Conservation (phyloP, 1,284 basidiomycete species). For the Cutaneotrichosporon dermatis region DNA sequence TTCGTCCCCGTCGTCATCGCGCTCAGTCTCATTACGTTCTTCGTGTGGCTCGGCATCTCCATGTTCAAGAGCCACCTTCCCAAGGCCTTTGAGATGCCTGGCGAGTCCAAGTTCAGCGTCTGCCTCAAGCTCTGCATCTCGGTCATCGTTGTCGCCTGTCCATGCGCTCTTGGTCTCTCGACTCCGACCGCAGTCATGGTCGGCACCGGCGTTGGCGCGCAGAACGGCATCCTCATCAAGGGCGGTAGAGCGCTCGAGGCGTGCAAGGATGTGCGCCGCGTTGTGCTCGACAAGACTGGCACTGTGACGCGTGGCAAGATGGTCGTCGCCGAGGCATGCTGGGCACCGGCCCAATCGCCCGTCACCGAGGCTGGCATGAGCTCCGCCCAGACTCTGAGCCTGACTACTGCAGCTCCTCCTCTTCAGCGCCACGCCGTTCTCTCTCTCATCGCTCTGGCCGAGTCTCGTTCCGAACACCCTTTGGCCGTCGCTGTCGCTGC, state of each 20-base stretch:
- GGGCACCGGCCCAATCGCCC: slow-evolving; percentile 56
- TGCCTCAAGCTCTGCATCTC: slow-evolving; percentile 97
- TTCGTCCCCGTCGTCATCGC: slow-evolving; percentile 91
- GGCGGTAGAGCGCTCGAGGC: slow-evolving; percentile 92
- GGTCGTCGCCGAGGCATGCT: slow-evolving; percentile 66
- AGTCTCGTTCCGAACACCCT: slow-evolving; percentile 91
- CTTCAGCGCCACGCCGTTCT: slow-evolving; percentile 60
- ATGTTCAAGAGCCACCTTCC: slow-evolving; percentile 65
- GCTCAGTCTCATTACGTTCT: slow-evolving; percentile 75
- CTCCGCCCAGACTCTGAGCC: slow-evolving; percentile 36
- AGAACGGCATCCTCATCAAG: slow-evolving; percentile 97
- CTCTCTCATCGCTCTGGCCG: slow-evolving; percentile 76
- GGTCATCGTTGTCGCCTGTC: slow-evolving; percentile 96
- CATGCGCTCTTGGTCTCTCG: slow-evolving; percentile 91
- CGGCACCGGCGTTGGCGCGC: slow-evolving; percentile 93
- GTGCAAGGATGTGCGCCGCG: slow-evolving; percentile 70
- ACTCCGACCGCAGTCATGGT: slow-evolving; percentile 99
- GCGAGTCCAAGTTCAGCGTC: slow-evolving; percentile 79
- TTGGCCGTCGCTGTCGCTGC: slow-evolving; percentile 84
- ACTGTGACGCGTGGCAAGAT: slow-evolving; percentile 88
- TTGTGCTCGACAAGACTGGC: slow-evolving; percentile 96
- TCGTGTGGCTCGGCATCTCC: slow-evolving; percentile 77
- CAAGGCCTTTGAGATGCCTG: slow-evolving; percentile 74
- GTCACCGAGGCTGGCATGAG: slow-evolving; percentile 23
- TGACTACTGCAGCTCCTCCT: slow-evolving; percentile 42